These are phyloP conservation scores for Conticribra weissflogii DNA, from an alignment of 108 stramenopile genomes.

Conservation along the genomic window DNA sequence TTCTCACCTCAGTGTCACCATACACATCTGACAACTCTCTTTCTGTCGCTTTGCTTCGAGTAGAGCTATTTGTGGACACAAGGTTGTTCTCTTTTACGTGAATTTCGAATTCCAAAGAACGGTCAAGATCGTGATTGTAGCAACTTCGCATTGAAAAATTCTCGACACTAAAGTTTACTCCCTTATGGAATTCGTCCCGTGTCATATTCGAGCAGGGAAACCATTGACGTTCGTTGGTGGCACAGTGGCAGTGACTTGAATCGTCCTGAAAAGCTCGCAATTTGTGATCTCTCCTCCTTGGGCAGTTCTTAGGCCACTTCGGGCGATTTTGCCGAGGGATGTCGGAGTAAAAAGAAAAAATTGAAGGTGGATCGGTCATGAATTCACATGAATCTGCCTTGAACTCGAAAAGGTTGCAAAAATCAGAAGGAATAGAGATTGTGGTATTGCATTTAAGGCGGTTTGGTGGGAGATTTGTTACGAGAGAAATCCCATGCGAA, in stretches of 20 bases:
- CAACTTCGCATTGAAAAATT: constrained; percentile 13
- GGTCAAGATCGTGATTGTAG: constrained; percentile 8
- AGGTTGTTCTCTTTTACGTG: constrained; percentile 15
- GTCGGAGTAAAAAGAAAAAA: constrained; percentile 63
- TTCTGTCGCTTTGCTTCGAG: neutral
- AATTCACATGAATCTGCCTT: constrained; percentile 4
- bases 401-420: constrained; percentile 10
- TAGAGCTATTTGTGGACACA: neutral
- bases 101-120: constrained; percentile 40
- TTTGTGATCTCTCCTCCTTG: constrained; percentile 6
- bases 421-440: constrained; percentile 7
- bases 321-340: constrained; percentile 47
- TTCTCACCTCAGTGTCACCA: constrained; percentile 10
- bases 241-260: constrained; percentile 6
- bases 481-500: constrained; percentile 5
- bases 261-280: neutral
- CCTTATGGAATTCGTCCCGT: constrained; percentile 8
- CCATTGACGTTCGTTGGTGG: constrained; percentile 13
- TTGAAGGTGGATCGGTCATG: constrained; percentile 43
- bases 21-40: neutral
- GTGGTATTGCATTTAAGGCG: constrained; percentile 7
- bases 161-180: neutral
- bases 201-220: constrained; percentile 14
- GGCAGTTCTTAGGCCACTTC: constrained; percentile 14
- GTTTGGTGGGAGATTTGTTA: neutral